Conservation (phyloP, 1,139 yeast genomes). For the Candida pseudoviswanathii region DNA sequence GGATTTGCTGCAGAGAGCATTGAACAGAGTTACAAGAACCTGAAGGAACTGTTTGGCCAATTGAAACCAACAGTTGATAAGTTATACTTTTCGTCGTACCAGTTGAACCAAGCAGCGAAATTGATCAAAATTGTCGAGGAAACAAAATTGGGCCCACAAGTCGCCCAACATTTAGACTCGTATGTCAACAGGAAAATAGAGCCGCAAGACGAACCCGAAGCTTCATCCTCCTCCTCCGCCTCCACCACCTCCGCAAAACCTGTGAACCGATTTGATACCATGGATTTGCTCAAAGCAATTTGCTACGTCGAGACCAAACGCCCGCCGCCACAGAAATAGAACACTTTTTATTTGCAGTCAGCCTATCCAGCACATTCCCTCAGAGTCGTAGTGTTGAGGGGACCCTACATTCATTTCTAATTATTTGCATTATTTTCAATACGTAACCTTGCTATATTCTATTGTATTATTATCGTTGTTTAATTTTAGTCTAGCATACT, state of each 20-base stretch:
- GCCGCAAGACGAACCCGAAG: slow-evolving; percentile 13
- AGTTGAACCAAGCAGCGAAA: slow-evolving; percentile 24
- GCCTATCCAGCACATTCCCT: not conserved
- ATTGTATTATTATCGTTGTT: not conserved
- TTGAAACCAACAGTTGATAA: slow-evolving; percentile 25
- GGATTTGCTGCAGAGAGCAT: slow-evolving; percentile 13
- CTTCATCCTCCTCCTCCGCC: no score
- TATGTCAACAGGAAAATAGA: slow-evolving; percentile 21
- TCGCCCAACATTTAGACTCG: slow-evolving; percentile 22
- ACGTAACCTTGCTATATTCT: not conserved
- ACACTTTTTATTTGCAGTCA: no score
- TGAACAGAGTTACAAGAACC: slow-evolving; percentile 13
- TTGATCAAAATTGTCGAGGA: slow-evolving; percentile 21
- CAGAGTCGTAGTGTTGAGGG: no score
- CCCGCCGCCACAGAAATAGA: no score
- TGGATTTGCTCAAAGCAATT: slow-evolving; percentile 24
- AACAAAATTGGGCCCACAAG: slow-evolving; percentile 19
- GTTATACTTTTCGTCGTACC: slow-evolving; percentile 25
- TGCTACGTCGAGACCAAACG: slow-evolving; percentile 20
- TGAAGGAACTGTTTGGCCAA: slow-evolving; percentile 19
- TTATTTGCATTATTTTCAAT: slow-evolving; percentile 1
- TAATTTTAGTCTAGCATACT: slow-evolving; percentile 1
- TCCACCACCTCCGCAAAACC: slow-evolving; percentile 18
- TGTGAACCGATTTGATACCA: slow-evolving; percentile 15
- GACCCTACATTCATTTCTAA: slow-evolving; percentile 3